These are phyloP conservation scores for Didymella segeticola DNA, from an alignment of 2,329 filamentous ascomycete species.

Conservation along the genomic window DNA sequence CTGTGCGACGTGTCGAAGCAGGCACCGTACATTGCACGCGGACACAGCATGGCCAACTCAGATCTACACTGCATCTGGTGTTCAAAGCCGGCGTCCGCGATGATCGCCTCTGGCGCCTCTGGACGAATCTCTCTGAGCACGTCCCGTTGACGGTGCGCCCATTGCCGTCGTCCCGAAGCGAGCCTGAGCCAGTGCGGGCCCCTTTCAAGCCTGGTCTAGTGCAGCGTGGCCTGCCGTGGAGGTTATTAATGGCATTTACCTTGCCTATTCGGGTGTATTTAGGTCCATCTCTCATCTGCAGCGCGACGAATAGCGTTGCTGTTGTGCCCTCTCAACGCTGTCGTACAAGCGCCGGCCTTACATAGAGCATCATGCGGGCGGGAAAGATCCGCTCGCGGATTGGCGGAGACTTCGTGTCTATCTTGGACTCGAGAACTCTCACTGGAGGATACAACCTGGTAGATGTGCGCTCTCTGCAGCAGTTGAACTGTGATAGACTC, in stretches of 20 bases:
- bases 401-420: slow-evolving; percentile 34
- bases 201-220: slow-evolving; percentile 14
- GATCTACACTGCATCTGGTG: slow-evolving; percentile 33
- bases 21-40: slow-evolving; percentile 21
- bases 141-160: slow-evolving; percentile 15
- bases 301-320: slow-evolving; percentile 39
- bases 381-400: slow-evolving; percentile 37
- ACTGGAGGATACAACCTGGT: slow-evolving; percentile 36
- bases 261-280: slow-evolving; percentile 35
- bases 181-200: slow-evolving; percentile 22
- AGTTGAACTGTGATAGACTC: slow-evolving; percentile 37
- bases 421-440: slow-evolving; percentile 31
- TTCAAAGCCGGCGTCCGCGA: slow-evolving; percentile 32
- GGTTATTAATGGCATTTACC: slow-evolving; percentile 44
- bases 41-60: slow-evolving; percentile 32
- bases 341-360: slow-evolving; percentile 44
- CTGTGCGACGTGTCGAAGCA: slow-evolving; percentile 24
- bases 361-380: slow-evolving; percentile 36
- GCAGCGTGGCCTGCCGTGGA: slow-evolving; percentile 19
- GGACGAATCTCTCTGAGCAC: slow-evolving; percentile 22
- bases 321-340: slow-evolving; percentile 36
- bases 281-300: slow-evolving; percentile 23
- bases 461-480: slow-evolving; percentile 46
- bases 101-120: slow-evolving; percentile 31
- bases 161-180: slow-evolving; percentile 34